Evolutionary conservation across 2,329 filamentous ascomycete genomes (phyloP).

Genomic region (Magnaporthiopsis incrustans): DNA sequence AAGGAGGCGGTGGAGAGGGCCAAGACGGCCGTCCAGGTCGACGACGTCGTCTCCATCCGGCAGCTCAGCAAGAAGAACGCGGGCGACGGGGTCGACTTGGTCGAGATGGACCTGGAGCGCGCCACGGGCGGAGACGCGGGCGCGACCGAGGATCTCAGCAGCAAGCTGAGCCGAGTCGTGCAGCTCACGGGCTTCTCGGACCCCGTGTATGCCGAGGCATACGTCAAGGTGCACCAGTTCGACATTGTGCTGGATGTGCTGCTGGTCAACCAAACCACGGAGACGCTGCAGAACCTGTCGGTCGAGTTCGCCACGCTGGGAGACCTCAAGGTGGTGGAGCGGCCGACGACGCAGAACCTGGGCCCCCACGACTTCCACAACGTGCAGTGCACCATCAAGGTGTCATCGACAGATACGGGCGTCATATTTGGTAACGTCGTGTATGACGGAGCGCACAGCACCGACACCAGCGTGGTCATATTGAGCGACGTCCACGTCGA

Average conservation of each 20-base stretch:
- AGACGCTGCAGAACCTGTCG: constrained; percentile 92
- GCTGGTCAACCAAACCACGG: constrained; percentile 92
- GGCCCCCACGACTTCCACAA: constrained; percentile 96
- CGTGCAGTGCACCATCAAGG: constrained; percentile 97
- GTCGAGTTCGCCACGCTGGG: constrained; percentile 98
- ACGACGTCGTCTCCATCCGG: constrained; percentile 87
- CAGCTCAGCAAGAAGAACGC: constrained; percentile 90
- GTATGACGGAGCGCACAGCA: constrained; percentile 87
- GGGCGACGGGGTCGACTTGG: constrained; percentile 72
- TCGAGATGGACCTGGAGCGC: constrained; percentile 84
- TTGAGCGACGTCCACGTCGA: constrained; percentile 97
- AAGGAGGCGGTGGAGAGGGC: constrained; percentile 90
- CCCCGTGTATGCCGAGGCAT: constrained; percentile 96
- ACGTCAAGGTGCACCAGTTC: constrained; percentile 97
- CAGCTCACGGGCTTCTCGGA: constrained; percentile 98
- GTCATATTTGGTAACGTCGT: constrained; percentile 99
- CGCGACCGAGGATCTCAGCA: constrained; percentile 72
- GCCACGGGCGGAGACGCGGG: constrained; percentile 85
- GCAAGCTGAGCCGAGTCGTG: constrained; percentile 91
- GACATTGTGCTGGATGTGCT: constrained; percentile 96
- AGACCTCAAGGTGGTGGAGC: constrained; percentile 94
- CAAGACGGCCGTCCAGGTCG: constrained; percentile 89
- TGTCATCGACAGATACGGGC: constrained; percentile 93
- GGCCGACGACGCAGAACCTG: constrained; percentile 91
- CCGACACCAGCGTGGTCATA: constrained; percentile 93